A percentile compares a stretch with the other conserved stretches of the same genome.
Conservation (phyloP, 2,329 filamentous ascomycete genomes). For the Cercospora nicotianae region DNA sequence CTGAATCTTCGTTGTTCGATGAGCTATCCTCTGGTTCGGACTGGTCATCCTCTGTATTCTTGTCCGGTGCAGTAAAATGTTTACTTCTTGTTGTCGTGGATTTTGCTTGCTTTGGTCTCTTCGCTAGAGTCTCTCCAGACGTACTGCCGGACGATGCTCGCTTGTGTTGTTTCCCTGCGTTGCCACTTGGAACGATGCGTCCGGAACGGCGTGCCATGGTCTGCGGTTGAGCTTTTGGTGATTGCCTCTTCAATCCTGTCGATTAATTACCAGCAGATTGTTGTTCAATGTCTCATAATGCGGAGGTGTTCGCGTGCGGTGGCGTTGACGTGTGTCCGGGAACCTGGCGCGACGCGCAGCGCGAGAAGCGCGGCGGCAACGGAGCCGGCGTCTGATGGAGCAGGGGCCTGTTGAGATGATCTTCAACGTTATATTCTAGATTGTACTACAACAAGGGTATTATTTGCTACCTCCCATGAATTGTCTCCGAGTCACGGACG, state of each 20-base stretch:
- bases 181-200: slow-evolving; percentile 25
- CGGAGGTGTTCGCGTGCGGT: neutral
- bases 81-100: slow-evolving; percentile 52
- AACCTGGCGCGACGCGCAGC: neutral
- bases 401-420: neutral
- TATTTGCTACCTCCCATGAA: neutral
- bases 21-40: slow-evolving; percentile 36
- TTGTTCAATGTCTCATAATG: neutral
- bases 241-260: neutral
- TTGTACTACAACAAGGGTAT: neutral
- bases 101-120: slow-evolving; percentile 30
- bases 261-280: neutral
- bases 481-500: neutral
- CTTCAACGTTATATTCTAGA: neutral
- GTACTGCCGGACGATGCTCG: slow-evolving; percentile 29
- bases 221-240: neutral
- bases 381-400: slow-evolving; percentile 1
- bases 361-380: neutral
- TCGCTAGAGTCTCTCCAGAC: slow-evolving; percentile 12
- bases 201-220: slow-evolving; percentile 34
- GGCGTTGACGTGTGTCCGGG: neutral
- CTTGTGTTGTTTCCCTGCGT: slow-evolving; percentile 28
- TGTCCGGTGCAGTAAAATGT: slow-evolving; percentile 44
- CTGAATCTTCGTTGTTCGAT: slow-evolving; percentile 27
- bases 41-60: slow-evolving; percentile 27